Base-by-base conservation (phyloP, 2,329 filamentous ascomycete genomes). In the Colletotrichum neosansevieriae region DNA sequence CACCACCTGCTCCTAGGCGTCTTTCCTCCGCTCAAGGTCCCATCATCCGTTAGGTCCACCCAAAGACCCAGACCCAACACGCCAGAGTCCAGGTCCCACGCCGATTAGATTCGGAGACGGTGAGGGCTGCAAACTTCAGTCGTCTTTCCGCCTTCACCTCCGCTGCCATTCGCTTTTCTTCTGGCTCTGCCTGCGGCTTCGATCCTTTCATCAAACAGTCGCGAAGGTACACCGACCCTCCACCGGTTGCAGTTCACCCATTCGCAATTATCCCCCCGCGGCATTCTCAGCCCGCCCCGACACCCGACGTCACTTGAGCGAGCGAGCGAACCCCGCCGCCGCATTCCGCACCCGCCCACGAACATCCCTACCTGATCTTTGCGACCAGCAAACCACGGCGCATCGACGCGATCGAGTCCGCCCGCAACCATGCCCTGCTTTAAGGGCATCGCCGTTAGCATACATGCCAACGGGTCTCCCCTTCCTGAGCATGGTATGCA, bases 371-470 rank as follows among this genome's bases (percentile, higher is more conserved):
- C 45, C 45, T 45, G 44, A 53, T 13, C 38, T 57, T 21, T 57
- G 53, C 21, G 36, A 29, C 19, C 36, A 44, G 42, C 19, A 29
- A 4, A 57, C 9, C 38, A 29, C 38, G 53, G 17, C 21, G 53
- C 36, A 19, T 36, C 36, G 38, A 42, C 53, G 53, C 21, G 53
- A 51, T 36, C 47, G 32, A 50, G 32, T 6, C 38, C 40, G 17
- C 36, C 47, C 50, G 50, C 76, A 77, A 87, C 78, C 78, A 89
- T 89, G 96, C 96, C 96, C 84, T 98, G 94, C 89, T 99, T 98
- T 85, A 97, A 98, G 86, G 96, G 96, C 82, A 94, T 99, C 83
- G 95, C 96, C 76, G 95, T 98, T 79, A 97, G 93, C 87, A 97
- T 98, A 80, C 96, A 99, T 83, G 88, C 89, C 67, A 90, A 91